Evolutionary conservation across 148 eudicot species (phyloP).

Genomic region (Polygonum aviculare): DNA sequence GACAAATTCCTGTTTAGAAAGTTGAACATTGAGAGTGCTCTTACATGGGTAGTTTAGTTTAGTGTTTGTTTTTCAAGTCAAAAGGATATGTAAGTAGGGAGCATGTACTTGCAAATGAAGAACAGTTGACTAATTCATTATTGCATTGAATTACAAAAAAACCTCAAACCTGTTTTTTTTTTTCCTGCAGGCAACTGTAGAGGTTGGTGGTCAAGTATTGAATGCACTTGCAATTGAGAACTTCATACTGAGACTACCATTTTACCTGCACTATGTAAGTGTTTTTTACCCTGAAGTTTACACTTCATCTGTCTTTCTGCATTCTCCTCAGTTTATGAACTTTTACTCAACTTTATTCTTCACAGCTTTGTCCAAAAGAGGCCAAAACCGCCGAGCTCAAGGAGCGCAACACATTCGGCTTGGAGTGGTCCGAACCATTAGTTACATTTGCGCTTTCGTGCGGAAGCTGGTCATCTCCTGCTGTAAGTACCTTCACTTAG

Average conservation of each 20-base stretch:
- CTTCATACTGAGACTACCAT: slow-evolving; percentile 34
- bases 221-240: slow-evolving; percentile 36
- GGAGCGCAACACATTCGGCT: slow-evolving; percentile 5
- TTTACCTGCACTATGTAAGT: slow-evolving; percentile 21
- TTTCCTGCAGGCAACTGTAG: slow-evolving; percentile 35
- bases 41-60: neutral
- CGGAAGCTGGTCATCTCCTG: slow-evolving; percentile 43
- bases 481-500: slow-evolving; percentile 46
- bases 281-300: neutral
- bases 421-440: slow-evolving; percentile 12
- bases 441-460: slow-evolving; percentile 9
- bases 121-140: neutral
- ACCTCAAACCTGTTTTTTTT: neutral
- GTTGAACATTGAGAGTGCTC: neutral
- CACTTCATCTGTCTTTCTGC: neutral
- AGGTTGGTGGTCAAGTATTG: slow-evolving; percentile 22
- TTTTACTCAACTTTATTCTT: neutral
- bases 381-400: slow-evolving; percentile 8
- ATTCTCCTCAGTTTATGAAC: neutral
- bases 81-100: slow-evolving; percentile 3
- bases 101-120: neutral
- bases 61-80: neutral
- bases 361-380: slow-evolving; percentile 12
- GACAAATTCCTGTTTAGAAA: slow-evolving; percentile 2
- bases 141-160: neutral